Evolutionary conservation across 2,329 filamentous ascomycete genomes (phyloP), one percentile per base, ranked within the genome.

Genomic region (Leptographium procerum): DNA sequence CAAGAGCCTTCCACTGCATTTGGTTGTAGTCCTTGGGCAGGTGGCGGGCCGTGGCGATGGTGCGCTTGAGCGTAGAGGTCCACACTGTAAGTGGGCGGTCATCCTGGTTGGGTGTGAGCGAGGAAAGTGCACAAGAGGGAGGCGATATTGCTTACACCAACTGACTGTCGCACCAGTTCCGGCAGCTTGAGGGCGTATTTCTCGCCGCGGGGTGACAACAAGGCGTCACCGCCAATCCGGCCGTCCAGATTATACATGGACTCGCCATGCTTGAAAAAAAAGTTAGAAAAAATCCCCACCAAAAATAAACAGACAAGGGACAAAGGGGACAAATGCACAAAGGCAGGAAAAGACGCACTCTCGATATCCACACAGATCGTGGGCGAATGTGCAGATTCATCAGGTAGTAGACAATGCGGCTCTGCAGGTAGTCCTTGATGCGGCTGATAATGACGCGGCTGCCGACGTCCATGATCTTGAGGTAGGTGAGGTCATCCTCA

Each of bases 311-410:
- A 31, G 14, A 22, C 33, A 47, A 28, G 19, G 4, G 26, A 29
- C n/a, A 14, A 24, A 43, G 29, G 28, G 45, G 43, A 28, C 8
- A 16, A 11, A 3, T 11, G 45, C 24, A 22, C n/a, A 56, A 16
- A 36, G 31, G 28, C 45, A 40, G 28, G 22, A 10, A 31, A 29
- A 33, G 36, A 80, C 85, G 73, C 77, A 92, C 89, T 63, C 94
- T 81, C 64, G 94, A 97, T 56, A 99, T 76, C 94, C 94, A 99
- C 64, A 99, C 95, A 4, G 91, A 95, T 59, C 94, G 84, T 22
- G 92, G 92, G 63, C 92, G 92, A 71, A 99, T 99, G 74, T 99
- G 94, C 45, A 99, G 79, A 70, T 97, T 99, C 86, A 97, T 96
- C 60, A 97, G 83, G 70, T 96, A 99, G 73, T 99, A 99, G 52